Percentiles rank a stretch among this genome's conserved stretches.
Conservation (phyloP, 257 asterid genomes). For the Nicotiana otophora region DNA sequence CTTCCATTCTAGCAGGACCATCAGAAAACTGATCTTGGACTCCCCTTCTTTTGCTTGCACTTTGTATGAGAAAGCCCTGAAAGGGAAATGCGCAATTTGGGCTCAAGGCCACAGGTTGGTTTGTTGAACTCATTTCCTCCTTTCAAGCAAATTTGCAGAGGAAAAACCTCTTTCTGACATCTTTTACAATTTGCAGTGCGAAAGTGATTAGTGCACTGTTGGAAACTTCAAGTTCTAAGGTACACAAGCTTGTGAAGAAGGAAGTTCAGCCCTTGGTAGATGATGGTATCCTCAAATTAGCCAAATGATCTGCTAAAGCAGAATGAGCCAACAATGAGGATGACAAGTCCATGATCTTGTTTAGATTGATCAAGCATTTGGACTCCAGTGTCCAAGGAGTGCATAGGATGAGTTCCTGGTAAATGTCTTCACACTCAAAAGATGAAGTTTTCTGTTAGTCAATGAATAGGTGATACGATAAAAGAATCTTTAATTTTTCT, state of each 20-base stretch:
- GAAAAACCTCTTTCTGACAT: not conserved
- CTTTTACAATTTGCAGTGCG: constrained; percentile 30
- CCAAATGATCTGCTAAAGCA: constrained; percentile 28
- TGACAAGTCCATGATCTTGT: not conserved
- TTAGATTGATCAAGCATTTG: too few relatives aligned
- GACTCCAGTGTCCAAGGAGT: not conserved
- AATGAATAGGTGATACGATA: constrained; percentile 5
- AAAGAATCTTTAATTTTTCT: not conserved
- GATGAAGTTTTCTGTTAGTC: not conserved
- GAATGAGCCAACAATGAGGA: constrained; percentile 8
- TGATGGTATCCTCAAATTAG: constrained; percentile 45
- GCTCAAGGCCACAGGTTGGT: constrained; percentile 83
- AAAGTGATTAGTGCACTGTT: constrained; percentile 57
- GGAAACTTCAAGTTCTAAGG: constrained; percentile 48
- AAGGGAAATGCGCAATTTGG: constrained; percentile 64
- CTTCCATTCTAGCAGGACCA: constrained; percentile 75
- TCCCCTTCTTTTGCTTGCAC: constrained; percentile 70
- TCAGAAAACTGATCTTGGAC: constrained; percentile 65
- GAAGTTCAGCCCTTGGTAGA: constrained; percentile 68
- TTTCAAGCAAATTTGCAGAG: not conserved
- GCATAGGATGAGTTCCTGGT: not conserved
- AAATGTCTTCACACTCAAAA: not conserved
- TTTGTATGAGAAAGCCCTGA: constrained; percentile 71
- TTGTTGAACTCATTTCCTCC: not conserved
- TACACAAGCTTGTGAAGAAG: constrained; percentile 44